Conservation (phyloP, 2,329 filamentous ascomycete species). For the Nigrospora sphaerica region DNA sequence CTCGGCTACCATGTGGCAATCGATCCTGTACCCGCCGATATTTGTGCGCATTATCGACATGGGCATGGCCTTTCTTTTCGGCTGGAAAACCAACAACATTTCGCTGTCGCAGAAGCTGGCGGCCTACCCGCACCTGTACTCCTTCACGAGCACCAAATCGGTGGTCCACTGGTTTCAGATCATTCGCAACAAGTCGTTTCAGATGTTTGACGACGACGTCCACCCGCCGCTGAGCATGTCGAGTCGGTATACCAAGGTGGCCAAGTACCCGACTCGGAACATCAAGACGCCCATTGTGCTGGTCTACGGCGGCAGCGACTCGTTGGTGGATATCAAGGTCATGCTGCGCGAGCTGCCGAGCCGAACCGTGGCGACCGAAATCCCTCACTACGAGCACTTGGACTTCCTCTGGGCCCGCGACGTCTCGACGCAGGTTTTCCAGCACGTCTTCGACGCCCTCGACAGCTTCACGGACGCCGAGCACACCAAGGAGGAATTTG, state of each 20-base stretch:
- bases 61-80: conserved; percentile 76
- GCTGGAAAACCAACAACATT: conserved; percentile 84
- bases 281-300: conserved; percentile 94
- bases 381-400: conserved; percentile 91
- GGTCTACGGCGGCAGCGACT: conserved; percentile 90
- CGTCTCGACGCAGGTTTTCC: conserved; percentile 77
- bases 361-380: conserved; percentile 78
- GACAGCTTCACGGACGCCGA: conserved; percentile 58
- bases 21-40: conserved; percentile 87
- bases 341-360: conserved; percentile 85
- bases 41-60: conserved; percentile 85
- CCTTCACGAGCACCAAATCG: conserved; percentile 91
- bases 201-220: conserved; percentile 97
- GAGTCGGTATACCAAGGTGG: conserved; percentile 89
- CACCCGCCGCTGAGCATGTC: conserved; percentile 66
- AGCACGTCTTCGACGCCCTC: conserved; percentile 83
- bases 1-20: conserved; percentile 95
- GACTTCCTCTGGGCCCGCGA: conserved; percentile 94
- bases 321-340: conserved; percentile 83
- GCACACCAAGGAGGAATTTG: conserved; percentile 54
- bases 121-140: conserved; percentile 92
- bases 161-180: conserved; percentile 99
- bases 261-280: conserved; percentile 92
- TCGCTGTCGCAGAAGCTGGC: conserved; percentile 82
- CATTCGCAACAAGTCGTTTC: conserved; percentile 90